phyloP scores from a whole-genome alignment of 139 green algal species.

The Closterium sp. region DNA sequence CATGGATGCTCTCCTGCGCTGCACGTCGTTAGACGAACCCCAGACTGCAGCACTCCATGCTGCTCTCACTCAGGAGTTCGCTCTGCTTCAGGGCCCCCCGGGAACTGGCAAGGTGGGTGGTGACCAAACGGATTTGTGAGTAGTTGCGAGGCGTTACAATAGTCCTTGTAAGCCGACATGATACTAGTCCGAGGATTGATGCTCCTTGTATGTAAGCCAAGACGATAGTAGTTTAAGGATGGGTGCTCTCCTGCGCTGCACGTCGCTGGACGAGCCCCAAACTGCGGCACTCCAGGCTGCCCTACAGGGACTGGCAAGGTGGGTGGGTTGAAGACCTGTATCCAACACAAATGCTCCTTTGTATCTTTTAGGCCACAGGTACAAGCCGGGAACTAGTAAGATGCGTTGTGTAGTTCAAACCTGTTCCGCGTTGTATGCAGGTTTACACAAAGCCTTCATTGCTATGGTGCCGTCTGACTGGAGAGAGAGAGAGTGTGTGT shows the following conservation, averaged over 20 bases:
- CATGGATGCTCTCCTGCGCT: not conserved
- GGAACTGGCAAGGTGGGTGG: slow-evolving; percentile 58
- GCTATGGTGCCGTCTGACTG: no score
- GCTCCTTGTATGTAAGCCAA: no score
- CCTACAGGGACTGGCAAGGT: slow-evolving; percentile 47
- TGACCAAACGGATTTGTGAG: no score
- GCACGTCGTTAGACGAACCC: slow-evolving; percentile 48
- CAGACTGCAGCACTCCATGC: slow-evolving; percentile 58
- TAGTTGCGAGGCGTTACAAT: no score
- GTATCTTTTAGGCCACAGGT: not conserved
- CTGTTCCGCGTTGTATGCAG: not conserved
- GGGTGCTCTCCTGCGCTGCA: slow-evolving; percentile 14
- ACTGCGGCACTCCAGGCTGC: slow-evolving; percentile 52
- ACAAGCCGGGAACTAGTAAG: no score
- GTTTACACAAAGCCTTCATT: slow-evolving; percentile 2
- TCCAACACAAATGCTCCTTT: not conserved
- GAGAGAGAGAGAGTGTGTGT: no score
- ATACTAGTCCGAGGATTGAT: no score
- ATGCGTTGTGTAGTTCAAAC: not conserved
- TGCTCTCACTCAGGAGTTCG: slow-evolving; percentile 61
- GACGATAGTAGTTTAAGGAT: no score
- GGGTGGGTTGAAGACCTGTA: not conserved
- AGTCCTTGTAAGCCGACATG: no score
- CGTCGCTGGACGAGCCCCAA: slow-evolving; percentile 58
- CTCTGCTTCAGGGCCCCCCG: slow-evolving; percentile 72